Evolutionary conservation across 805 yeast species (phyloP), one percentile per base, ranked within the genome.

Genomic region (Schwanniomyces vanrijiae): DNA sequence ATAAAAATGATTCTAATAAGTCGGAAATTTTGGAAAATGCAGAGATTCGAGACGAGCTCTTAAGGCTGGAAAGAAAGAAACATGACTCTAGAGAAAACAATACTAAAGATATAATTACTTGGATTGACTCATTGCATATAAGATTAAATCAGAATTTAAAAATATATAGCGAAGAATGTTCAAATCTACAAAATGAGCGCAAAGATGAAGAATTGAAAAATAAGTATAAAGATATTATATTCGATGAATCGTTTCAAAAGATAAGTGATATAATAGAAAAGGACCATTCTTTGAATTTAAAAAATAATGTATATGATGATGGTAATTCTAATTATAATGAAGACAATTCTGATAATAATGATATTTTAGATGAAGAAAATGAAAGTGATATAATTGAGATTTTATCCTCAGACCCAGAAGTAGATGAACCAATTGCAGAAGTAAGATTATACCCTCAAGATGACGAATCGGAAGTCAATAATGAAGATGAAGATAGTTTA

Each of bases 331-430:
- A 16, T 14, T 19, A 31, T 26, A 14, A 34, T 18, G 37, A 31
- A 31, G 7, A 31, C 13, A 5, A 35, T 21, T 19, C 14, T 35
- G 39, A 14, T 16, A 35, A 18, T 35, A 19, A 20, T 20, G 8
- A 13, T 29, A 2, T 6, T 13, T 14, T 3, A 14, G 45, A 33
- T 74, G 33, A 83, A 45, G 22, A 41, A 33, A 83, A 1, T 55
- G 83, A 40, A 82, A 84, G 47, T 73, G 84, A 46, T 83, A 89
- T 3, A 59, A 31, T 43, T 22, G 54, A 53, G 41, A 43, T 67
- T 37, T 77, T 79, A 21, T 48, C 54, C 6, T 40, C 45, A 2
- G 51, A 49, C 13, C 42, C 40, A 4, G 49, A 43, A 14, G 35
- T 16, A 44, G 43, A 13, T 31, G 54, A 2, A 58, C 56, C 35